Evolutionary conservation across 192 early-diverging fungal genomes (phyloP), one percentile per base, ranked within the genome.

Genomic region (Umbelopsis ramanniana): DNA sequence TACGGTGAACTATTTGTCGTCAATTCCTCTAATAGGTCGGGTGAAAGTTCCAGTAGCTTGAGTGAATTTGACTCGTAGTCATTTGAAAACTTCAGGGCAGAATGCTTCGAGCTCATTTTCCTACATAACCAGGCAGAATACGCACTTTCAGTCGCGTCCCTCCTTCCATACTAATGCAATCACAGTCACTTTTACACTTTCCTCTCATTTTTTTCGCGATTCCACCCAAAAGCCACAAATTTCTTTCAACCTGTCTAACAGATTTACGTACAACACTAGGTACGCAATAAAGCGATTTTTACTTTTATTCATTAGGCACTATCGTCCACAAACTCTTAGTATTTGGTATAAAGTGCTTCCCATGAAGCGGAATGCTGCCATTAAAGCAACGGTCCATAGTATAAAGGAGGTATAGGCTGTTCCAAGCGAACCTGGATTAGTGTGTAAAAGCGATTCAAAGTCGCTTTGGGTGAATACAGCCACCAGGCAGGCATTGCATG

Each of bases 401-500:
- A 96, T 93, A 78, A 97, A 93, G 12, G 88, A 92, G 52, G 93
- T 81, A 67, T 94, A 96, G 6, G 85, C 81, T 24, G 83, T 83
- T 5, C 78, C 79, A 8, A 76, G 2, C 6, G 52, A 21, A 9
- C 76, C 40, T 40, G 47, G 12, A 7, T 10, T 66, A 37, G 50
- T 12, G 33, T 72, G 72, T 45, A 78, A 21, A 3, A 78, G 45
- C 3, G 69, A 46, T 37, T 78, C 72, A 40, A 81, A 75, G 14
- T 67, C 73, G 17, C 69, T 55, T 26, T 79, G 76, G 21, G 90
- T 91, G 14, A 94, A 74, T 48, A 86, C 70, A 14, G 84, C 85
- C 29, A 95, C 83, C 45, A 94, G 74, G 15, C 84, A 22, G 3
- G 85, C 85, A 74, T 94, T 94, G 66, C 82, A 85, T 67, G 91